Conservation (phyloP, 2,329 filamentous ascomycete genomes). For the Diaporthe sp. region DNA sequence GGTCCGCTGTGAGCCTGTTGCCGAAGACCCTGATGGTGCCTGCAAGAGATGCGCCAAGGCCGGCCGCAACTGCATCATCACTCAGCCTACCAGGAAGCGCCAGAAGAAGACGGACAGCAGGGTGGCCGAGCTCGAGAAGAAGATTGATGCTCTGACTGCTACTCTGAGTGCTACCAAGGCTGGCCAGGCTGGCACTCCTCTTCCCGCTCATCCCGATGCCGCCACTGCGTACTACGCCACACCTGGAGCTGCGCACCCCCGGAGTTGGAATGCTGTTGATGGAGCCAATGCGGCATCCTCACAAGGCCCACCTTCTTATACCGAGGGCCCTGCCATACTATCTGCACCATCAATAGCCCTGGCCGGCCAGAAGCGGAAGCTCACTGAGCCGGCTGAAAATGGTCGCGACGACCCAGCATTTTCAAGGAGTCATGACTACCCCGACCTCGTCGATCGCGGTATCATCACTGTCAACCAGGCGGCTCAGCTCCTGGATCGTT, state of each 20-base stretch:
- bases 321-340: no score
- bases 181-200: slow-evolving; percentile 34
- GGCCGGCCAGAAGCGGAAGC: slow-evolving; percentile 57
- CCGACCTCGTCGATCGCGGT: slow-evolving; percentile 70
- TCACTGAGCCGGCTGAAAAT: slow-evolving; percentile 46
- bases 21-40: slow-evolving; percentile 69
- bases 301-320: slow-evolving; percentile 37
- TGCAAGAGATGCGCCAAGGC: slow-evolving; percentile 86
- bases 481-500: slow-evolving; percentile 67
- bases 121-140: slow-evolving; percentile 91
- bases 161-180: slow-evolving; percentile 73
- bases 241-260: slow-evolving; percentile 29
- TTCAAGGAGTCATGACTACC: slow-evolving; percentile 45
- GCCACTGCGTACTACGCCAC: slow-evolving; percentile 34
- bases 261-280: slow-evolving; percentile 34
- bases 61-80: slow-evolving; percentile 81
- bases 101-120: slow-evolving; percentile 93
- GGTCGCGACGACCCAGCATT: slow-evolving; percentile 25
- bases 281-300: slow-evolving; percentile 23
- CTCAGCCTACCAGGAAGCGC: slow-evolving; percentile 79
- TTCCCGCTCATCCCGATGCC: slow-evolving; percentile 32
- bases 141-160: slow-evolving; percentile 89
- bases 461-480: slow-evolving; percentile 69
- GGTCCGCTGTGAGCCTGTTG: slow-evolving; percentile 87
- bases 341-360: slow-evolving; percentile 45